Conservation (phyloP, 2,329 filamentous ascomycete species). For the Dactylellina sp. region DNA sequence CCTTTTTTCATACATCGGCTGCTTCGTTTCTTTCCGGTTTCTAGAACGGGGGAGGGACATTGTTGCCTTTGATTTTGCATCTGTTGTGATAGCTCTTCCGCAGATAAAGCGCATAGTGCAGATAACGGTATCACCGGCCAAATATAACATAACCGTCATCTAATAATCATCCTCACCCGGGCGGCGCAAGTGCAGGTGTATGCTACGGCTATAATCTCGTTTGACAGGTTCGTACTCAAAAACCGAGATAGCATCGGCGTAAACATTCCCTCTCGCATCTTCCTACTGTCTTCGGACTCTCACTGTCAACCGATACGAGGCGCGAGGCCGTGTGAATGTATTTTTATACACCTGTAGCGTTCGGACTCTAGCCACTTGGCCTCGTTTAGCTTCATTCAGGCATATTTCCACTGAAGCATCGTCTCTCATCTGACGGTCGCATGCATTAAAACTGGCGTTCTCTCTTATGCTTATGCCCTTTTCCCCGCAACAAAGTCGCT, state of each 20-base stretch:
- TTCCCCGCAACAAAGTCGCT: background rate
- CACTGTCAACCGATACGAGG: slow-evolving; percentile 9
- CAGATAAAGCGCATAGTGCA: background rate
- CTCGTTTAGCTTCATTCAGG: too few species aligned
- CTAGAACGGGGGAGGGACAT: background rate
- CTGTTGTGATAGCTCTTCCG: slow-evolving; percentile 36
- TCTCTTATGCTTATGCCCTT: background rate
- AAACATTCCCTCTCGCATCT: slow-evolving; percentile 21
- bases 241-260: slow-evolving; percentile 24
- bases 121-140: too few species aligned
- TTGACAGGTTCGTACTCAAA: slow-evolving; percentile 49
- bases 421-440: slow-evolving; percentile 4
- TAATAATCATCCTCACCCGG: background rate
- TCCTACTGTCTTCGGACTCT: slow-evolving; percentile 20
- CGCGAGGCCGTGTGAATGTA: background rate
- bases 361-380: slow-evolving; percentile 8
- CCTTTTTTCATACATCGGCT: slow-evolving; percentile 12
- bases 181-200: background rate
- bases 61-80: background rate
- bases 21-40: slow-evolving; percentile 17
- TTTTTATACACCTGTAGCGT: background rate
- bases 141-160: too few species aligned
- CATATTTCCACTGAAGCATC: too few species aligned
- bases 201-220: slow-evolving; percentile 2
- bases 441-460: slow-evolving; percentile 11